These are phyloP conservation scores for Lichenothelia convexa DNA, from an alignment of 495 filamentous ascomycete genomes.

Conservation along the genomic window DNA sequence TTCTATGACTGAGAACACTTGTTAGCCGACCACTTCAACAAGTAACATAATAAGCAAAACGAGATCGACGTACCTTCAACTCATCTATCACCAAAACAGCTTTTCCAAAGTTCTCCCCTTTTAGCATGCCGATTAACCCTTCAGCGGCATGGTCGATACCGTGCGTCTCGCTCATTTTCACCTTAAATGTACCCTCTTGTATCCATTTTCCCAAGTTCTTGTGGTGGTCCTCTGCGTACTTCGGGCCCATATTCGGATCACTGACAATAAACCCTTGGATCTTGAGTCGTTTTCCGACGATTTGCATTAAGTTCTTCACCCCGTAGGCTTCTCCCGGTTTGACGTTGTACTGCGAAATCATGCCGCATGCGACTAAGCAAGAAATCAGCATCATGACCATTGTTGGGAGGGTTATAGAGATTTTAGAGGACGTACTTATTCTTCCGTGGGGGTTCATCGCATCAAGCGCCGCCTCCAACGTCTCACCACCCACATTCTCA, in stretches of 20 bases:
- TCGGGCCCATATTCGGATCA: constrained; percentile 46
- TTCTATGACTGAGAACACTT: too few species aligned
- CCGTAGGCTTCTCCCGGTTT: constrained; percentile 39
- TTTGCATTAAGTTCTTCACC: constrained; percentile 42
- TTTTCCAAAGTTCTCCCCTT: constrained; percentile 87
- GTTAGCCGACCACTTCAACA: too few species aligned
- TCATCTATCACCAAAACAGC: constrained; percentile 56
- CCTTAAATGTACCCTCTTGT: constrained; percentile 60
- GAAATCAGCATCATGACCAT: constrained; percentile 1
- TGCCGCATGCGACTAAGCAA: constrained; percentile 36
- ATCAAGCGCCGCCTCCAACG: constrained; percentile 56
- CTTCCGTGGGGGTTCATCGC: constrained; percentile 53
- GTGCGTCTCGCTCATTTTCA: constrained; percentile 45
- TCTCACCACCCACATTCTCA: constrained; percentile 86
- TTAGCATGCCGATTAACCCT: constrained; percentile 69
- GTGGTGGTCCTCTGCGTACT: constrained; percentile 61
- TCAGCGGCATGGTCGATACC: constrained; percentile 72
- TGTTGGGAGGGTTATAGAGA: too few species aligned
- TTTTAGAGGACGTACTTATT: constrained; percentile 32
- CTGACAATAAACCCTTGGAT: constrained; percentile 66
- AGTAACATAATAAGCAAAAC: too few species aligned
- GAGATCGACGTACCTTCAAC: constrained; percentile 5
- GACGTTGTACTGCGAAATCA: constrained; percentile 68
- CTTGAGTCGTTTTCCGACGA: constrained; percentile 38
- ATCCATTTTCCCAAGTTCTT: constrained; percentile 73